Base-by-base conservation (phyloP, 2,329 filamentous ascomycete genomes). In the Chalaropsis thielavioides region DNA sequence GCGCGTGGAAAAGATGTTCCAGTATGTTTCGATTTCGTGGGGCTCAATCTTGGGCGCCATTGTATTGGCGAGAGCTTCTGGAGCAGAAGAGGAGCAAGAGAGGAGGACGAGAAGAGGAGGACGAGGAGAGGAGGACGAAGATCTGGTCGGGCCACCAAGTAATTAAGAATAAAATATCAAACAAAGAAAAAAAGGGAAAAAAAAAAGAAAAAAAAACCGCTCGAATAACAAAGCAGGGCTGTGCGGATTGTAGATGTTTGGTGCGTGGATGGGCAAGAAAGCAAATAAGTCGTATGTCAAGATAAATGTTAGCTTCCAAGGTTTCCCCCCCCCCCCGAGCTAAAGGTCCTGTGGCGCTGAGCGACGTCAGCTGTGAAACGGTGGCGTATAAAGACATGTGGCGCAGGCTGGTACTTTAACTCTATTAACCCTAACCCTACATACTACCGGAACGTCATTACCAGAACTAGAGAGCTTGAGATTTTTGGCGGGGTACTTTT, bases 1-100 rank as follows among this genome's bases (percentile, higher is more conserved):
- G 68, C 82, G 76, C 41, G 81, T 76, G 64, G 80, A 75, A 72
- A 85, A 85, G 74, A 85, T 85, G 72, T 84, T 84, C 82, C 82
- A 85, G 74, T 85, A 85, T 62, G 82, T 85, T 70, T 85, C 82
- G 70, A 85, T 82, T 73, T 85, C 82, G 71, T 80, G 77, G 64
- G 81, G 75, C 73, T 85, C 82, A 73, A 85, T 85, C 72, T 81
- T 81, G 72, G 81, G 82, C 69, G 82, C 77, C 81, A 83, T 83
- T 70, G 66, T 74, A 19, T 27, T 62, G 56, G 62, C 1, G 41
- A 41, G 15, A 27, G 2, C 24, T n/a, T 24, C 24, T 6, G n/a
- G 15, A 19, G 40, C 3, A 22, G 6, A 38, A 51, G 22, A 44
- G 43, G n/a, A 35, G 24, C 8, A 13, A 35, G 24, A n/a, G 54